Evolutionary conservation across 2,329 filamentous ascomycete genomes (phyloP).

Genomic region (Fusarium xylarioides): DNA sequence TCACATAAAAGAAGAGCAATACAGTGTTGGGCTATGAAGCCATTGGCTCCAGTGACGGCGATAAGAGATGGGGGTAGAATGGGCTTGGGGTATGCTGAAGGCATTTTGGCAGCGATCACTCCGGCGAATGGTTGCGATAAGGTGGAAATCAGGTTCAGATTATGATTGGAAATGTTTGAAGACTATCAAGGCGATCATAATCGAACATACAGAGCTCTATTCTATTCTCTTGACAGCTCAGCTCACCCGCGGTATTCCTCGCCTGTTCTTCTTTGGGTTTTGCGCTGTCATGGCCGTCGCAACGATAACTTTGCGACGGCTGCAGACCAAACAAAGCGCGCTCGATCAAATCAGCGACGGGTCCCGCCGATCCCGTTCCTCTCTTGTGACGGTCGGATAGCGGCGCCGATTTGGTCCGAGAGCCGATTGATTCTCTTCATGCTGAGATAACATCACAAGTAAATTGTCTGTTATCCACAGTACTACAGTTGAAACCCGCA

Average conservation of each 20-base stretch:
- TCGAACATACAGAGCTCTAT: neutral
- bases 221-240: neutral
- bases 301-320: slow-evolving; percentile 7
- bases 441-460: neutral
- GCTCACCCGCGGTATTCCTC: neutral
- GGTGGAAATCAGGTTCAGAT: neutral
- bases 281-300: neutral
- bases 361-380: neutral
- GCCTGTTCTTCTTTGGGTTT: neutral
- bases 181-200: neutral
- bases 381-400: neutral
- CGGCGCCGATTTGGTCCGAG: neutral
- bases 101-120: neutral
- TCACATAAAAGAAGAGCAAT: neutral
- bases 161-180: neutral
- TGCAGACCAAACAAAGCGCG: neutral
- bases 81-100: neutral
- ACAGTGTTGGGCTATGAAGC: slow-evolving; percentile 11
- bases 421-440: neutral
- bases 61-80: neutral
- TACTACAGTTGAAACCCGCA: neutral
- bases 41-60: slow-evolving; percentile 4
- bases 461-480: neutral
- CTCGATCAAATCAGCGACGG: neutral
- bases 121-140: neutral